Evolutionary conservation across 2,329 filamentous ascomycete genomes (phyloP).

Genomic region (Alternaria dauci): DNA sequence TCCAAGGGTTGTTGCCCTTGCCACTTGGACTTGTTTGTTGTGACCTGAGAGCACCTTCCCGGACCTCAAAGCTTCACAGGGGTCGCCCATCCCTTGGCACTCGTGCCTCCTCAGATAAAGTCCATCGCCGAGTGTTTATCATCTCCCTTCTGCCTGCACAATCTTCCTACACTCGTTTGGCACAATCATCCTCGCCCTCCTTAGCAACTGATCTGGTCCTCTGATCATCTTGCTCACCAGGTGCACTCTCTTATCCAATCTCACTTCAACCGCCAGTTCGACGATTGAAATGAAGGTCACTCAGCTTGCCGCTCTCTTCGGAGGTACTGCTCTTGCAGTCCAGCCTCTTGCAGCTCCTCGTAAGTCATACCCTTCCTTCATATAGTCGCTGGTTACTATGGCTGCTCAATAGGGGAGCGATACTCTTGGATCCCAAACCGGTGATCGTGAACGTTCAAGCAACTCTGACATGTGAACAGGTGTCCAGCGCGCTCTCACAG

Average conservation of each 20-base stretch:
- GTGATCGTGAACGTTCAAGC: not conserved
- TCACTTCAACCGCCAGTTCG: slow-evolving; percentile 22
- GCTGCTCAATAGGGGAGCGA: not conserved
- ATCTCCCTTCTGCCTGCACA: slow-evolving; percentile 20
- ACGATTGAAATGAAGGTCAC: slow-evolving; percentile 38
- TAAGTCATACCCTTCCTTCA: slow-evolving; percentile 22
- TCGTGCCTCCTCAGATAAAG: slow-evolving; percentile 22
- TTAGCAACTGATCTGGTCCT: slow-evolving; percentile 10
- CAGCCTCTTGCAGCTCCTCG: slow-evolving; percentile 30
- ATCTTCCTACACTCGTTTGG: slow-evolving; percentile 39
- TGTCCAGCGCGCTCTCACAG: slow-evolving; percentile 25
- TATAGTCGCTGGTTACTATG: not conserved
- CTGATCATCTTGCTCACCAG: slow-evolving; percentile 26
- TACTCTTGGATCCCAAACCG: not conserved
- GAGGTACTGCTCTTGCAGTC: slow-evolving; percentile 31
- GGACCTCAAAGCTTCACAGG: slow-evolving; percentile 5
- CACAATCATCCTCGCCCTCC: slow-evolving; percentile 22
- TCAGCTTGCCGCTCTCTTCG: slow-evolving; percentile 36
- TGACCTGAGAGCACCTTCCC: slow-evolving; percentile 24
- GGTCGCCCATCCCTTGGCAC: slow-evolving; percentile 29
- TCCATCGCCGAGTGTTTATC: slow-evolving; percentile 9
- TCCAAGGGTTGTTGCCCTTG: slow-evolving; percentile 2
- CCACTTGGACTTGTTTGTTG: slow-evolving; percentile 27
- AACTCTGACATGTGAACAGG: slow-evolving; percentile 22
- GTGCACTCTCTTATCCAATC: slow-evolving; percentile 30